Conservation (phyloP, 208 protist genomes). For the Herpetomonas tarakana region DNA sequence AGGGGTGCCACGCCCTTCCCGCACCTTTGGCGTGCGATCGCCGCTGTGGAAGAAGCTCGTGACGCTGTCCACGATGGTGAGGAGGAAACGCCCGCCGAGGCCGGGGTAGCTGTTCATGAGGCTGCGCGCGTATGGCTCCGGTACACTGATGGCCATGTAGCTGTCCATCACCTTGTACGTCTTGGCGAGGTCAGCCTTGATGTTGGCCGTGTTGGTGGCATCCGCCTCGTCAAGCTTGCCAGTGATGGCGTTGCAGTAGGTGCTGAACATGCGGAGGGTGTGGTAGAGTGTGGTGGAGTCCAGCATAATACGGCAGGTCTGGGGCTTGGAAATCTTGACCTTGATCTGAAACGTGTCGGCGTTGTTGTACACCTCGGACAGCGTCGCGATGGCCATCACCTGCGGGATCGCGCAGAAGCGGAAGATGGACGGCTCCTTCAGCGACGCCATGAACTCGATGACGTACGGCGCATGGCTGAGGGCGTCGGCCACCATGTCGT, state of each 20-base stretch:
- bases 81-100: slow-evolving; percentile 44
- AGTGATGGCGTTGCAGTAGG: slow-evolving; percentile 36
- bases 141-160: slow-evolving; percentile 20
- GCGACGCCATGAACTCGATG: slow-evolving; percentile 82
- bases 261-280: slow-evolving; percentile 29
- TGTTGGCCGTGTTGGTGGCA: slow-evolving; percentile 26
- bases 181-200: slow-evolving; percentile 20
- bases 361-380: slow-evolving; percentile 95
- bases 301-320: slow-evolving; percentile 61
- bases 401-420: slow-evolving; percentile 97
- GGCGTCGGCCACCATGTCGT: slow-evolving; percentile 94
- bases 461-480: slow-evolving; percentile 86
- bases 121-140: slow-evolving; percentile 29
- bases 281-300: slow-evolving; percentile 34
- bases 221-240: slow-evolving; percentile 18
- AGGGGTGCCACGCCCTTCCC: not conserved
- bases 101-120: slow-evolving; percentile 52
- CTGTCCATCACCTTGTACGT: slow-evolving; percentile 22
- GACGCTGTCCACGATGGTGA: slow-evolving; percentile 42
- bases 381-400: slow-evolving; percentile 96
- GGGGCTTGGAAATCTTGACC: slow-evolving; percentile 92
- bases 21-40: not conserved
- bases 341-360: slow-evolving; percentile 84
- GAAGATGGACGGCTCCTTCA: slow-evolving; percentile 87
- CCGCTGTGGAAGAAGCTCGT: slow-evolving; percentile 28